Conservation (phyloP, 169 alveolate species). For the Plasmodium blacklocki region DNA sequence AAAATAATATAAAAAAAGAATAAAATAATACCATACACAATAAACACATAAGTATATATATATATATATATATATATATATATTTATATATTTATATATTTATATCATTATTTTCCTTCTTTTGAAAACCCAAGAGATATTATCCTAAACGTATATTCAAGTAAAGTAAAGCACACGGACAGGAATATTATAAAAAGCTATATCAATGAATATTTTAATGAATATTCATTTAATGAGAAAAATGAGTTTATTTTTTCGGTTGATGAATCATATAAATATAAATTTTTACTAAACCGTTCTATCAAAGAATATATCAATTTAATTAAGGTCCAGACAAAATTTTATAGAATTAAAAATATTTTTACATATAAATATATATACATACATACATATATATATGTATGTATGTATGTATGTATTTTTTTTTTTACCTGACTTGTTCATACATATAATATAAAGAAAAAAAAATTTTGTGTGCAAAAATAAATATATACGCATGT, state of each 20-base stretch:
- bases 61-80: background rate
- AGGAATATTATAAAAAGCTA: slow-evolving; percentile 68
- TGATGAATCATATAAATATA: slow-evolving; percentile 44
- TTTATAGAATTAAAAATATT: background rate
- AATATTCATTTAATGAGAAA: slow-evolving; percentile 62
- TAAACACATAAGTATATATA: no score
- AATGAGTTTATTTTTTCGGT: slow-evolving; percentile 52
- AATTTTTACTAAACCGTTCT: slow-evolving; percentile 47
- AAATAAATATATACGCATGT: no score
- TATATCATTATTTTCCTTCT: background rate
- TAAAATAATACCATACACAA: no score
- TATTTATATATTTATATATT: background rate
- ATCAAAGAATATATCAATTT: slow-evolving; percentile 52
- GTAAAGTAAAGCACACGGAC: slow-evolving; percentile 20
- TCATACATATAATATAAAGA: no score
- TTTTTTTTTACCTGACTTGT: no score
- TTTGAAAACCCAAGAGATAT: slow-evolving; percentile 23
- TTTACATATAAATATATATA: background rate
- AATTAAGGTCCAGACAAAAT: slow-evolving; percentile 32
- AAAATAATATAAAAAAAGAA: no score
- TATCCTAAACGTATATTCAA: slow-evolving; percentile 61
- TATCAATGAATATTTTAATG: slow-evolving; percentile 66
- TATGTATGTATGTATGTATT: no score
- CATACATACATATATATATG: no score
- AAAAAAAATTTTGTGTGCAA: no score